A percentile compares a stretch with the other conserved stretches of the same genome.
phyloP scores from a whole-genome alignment of 139 green algal genomes.

The Coccomyxa sp. region DNA sequence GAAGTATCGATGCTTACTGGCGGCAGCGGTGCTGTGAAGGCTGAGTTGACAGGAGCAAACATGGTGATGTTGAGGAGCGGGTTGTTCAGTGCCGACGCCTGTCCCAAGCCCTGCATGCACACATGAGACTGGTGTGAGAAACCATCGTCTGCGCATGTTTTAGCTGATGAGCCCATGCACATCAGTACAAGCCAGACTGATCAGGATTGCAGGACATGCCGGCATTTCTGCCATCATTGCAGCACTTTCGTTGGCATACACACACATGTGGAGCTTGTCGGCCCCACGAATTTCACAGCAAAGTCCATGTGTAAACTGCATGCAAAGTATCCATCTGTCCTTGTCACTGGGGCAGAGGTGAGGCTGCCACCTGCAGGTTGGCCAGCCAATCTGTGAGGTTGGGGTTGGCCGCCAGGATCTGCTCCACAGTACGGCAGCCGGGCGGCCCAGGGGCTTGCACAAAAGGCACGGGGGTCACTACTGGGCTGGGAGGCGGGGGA shows the following conservation, averaged over 20 bases:
- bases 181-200: too few species aligned
- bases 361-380: not conserved
- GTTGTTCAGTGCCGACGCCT: not conserved
- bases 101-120: not conserved
- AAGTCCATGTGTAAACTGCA: too few species aligned
- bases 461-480: not conserved
- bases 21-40: not conserved
- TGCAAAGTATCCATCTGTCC: too few species aligned
- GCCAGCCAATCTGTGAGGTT: not conserved
- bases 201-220: too few species aligned
- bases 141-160: too few species aligned
- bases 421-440: not conserved
- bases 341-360: too few species aligned
- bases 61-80: not conserved
- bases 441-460: not conserved
- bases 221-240: too few species aligned
- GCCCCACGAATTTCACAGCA: too few species aligned
- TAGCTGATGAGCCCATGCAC: too few species aligned
- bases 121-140: too few species aligned
- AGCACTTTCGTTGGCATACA: too few species aligned
- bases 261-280: too few species aligned
- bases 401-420: not conserved
- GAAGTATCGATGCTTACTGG: not conserved
- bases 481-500: not conserved
- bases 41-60: not conserved